Percentiles rank a stretch among this genome's conserved stretches.
Evolutionary conservation across 495 filamentous ascomycete genomes (phyloP).

Genomic region (Bombardia bombarda): DNA sequence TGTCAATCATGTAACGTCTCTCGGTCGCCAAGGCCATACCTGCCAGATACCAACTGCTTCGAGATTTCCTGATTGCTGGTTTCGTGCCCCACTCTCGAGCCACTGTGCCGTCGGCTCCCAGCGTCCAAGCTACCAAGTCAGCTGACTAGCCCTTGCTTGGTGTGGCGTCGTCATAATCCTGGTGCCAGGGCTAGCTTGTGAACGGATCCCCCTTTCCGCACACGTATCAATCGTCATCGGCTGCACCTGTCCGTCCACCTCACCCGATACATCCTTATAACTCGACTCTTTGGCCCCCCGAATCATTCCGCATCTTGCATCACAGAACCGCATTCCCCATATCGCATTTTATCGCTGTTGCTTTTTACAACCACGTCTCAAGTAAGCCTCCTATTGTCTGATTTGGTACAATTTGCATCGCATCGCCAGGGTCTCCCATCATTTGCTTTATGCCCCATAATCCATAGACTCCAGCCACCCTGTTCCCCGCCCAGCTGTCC

Average conservation of each 20-base stretch:
- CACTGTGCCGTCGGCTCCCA: too few relatives aligned
- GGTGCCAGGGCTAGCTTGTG: conserved; percentile 18
- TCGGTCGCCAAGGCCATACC: too few relatives aligned
- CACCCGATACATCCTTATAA: conserved; percentile 3
- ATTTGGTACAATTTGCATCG: too few relatives aligned
- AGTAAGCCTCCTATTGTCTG: not conserved
- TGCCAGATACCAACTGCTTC: too few relatives aligned
- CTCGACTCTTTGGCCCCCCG: conserved; percentile 1
- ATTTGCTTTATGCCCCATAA: too few relatives aligned
- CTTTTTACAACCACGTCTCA: not conserved
- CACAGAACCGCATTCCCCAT: not conserved
- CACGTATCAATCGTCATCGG: conserved; percentile 29
- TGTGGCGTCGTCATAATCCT: conserved; percentile 7
- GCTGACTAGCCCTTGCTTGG: conserved; percentile 10
- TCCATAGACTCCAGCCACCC: too few relatives aligned
- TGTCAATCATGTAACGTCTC: too few relatives aligned
- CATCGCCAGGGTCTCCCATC: too few relatives aligned
- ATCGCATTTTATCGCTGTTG: not conserved
- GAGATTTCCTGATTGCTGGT: too few relatives aligned
- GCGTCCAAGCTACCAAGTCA: conserved; percentile 5
- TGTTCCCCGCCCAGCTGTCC: too few relatives aligned
- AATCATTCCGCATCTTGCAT: conserved; percentile 4
- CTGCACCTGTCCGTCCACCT: conserved; percentile 4
- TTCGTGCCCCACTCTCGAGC: too few relatives aligned
- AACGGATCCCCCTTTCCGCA: conserved; percentile 17